Percentiles rank a stretch among this genome's conserved stretches.
phyloP scores from a whole-genome alignment of 148 eudicot genomes.

The Arctostaphylos glauca region DNA sequence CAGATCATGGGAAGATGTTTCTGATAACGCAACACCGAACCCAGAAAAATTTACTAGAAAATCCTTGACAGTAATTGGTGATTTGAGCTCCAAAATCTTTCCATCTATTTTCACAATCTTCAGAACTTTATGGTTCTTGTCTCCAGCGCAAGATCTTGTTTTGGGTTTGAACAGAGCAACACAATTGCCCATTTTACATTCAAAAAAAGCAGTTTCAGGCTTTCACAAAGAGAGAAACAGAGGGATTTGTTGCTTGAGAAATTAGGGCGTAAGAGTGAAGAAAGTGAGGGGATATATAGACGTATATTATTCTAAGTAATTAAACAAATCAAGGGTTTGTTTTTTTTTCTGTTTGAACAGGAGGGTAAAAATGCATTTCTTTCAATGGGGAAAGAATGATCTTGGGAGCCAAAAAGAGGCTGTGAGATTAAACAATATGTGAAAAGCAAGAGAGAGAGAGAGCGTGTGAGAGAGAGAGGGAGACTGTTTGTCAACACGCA shows the following conservation, averaged over 20 bases:
- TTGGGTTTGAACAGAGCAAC: constrained; percentile 15
- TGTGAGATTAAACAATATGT: not conserved
- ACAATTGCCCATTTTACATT: constrained; percentile 25
- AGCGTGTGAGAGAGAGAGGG: not conserved
- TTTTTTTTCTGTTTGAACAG: not conserved
- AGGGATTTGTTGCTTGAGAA: not conserved
- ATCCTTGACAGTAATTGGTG: constrained; percentile 39
- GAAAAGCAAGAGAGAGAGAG: not conserved
- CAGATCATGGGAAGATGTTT: constrained; percentile 39
- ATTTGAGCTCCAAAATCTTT: constrained; percentile 43
- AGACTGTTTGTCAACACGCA: constrained; percentile 31
- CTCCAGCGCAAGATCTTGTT: not conserved
- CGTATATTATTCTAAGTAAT: not conserved
- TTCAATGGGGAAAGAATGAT: not conserved
- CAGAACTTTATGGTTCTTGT: constrained; percentile 25
- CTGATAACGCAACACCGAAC: constrained; percentile 35
- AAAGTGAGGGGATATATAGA: not conserved
- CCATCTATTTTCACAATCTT: constrained; percentile 51
- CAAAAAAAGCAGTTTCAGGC: not conserved
- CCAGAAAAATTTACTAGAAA: constrained; percentile 32
- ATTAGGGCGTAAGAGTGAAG: not conserved
- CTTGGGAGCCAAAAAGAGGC: constrained; percentile 8
- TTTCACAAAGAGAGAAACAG: constrained; percentile 10
- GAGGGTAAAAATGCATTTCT: not conserved
- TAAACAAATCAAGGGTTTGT: not conserved